These are phyloP conservation scores for Sphagnum magellanicum DNA, from an alignment of 228 moss, liverwort and hornwort genomes.

Conservation along the genomic window DNA sequence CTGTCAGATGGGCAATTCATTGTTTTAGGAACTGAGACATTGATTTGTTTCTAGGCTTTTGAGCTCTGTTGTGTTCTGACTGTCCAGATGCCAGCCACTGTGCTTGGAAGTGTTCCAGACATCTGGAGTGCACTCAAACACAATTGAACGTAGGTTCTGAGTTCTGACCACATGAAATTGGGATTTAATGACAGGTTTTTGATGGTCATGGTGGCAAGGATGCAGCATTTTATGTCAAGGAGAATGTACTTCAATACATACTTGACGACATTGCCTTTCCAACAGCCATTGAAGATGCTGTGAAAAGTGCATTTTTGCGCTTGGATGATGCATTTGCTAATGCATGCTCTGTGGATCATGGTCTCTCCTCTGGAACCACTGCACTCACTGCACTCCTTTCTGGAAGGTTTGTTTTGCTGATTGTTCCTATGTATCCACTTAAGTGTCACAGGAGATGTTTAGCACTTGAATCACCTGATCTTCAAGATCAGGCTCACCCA, in stretches of 20 bases:
- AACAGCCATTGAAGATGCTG: slow-evolving; percentile 50
- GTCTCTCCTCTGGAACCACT: slow-evolving; percentile 71
- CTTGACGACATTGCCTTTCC: slow-evolving; percentile 68
- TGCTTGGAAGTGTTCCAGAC: too few species aligned
- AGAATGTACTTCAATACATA: slow-evolving; percentile 65
- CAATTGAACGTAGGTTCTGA: too few species aligned
- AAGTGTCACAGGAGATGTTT: too few species aligned
- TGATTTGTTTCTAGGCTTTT: too few species aligned
- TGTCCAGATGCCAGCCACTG: too few species aligned
- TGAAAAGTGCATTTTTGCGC: slow-evolving; percentile 75
- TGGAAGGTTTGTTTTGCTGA: slow-evolving; percentile 62
- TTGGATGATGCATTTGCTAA: slow-evolving; percentile 63
- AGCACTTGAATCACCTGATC: too few species aligned
- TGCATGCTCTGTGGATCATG: slow-evolving; percentile 48
- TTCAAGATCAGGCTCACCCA: too few species aligned
- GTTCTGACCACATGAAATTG: too few species aligned
- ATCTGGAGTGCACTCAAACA: too few species aligned
- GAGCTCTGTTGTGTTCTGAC: too few species aligned
- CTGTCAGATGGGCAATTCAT: too few species aligned
- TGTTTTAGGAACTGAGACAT: too few species aligned
- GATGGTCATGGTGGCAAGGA: slow-evolving; percentile 94
- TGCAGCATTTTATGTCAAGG: slow-evolving; percentile 72
- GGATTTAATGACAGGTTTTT: slow-evolving; percentile 58
- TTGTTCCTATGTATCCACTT: slow-evolving; percentile 11
- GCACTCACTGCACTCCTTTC: slow-evolving; percentile 75